Base-by-base conservation (phyloP, 331 rosid genomes). In the Malus hybrid region DNA sequence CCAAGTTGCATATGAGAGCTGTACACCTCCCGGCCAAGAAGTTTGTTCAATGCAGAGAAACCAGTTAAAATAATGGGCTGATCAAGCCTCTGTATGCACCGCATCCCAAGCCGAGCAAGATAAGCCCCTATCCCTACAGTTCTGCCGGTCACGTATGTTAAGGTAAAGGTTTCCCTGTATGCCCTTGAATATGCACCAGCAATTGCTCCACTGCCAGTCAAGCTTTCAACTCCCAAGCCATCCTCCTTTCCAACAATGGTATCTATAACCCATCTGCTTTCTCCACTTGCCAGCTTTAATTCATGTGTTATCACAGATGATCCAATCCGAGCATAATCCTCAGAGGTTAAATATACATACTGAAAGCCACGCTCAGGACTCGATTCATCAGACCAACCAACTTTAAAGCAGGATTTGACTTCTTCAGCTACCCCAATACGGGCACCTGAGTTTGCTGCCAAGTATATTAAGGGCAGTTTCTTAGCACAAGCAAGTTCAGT, bases 1-100 rank as follows among this genome's bases (percentile, higher is more conserved):
- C 99, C 99, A 39, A 95, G 97, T 83, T 95, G 99, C 99, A 95
- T 95, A 85, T 95, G 99, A 32, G 99, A 95, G 85, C 99, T 95
- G 87, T 95, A 95, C 48, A 95, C 99, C 85, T 95, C 99, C 80
- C 99, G 90, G 61, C 98, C 99, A 75, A 95, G 99, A 67, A 95
- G 97, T 85, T 95, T 95, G 89, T 95, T 95, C 71, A 95, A 83
- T 4, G 98, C 96, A 55, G 99, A 92, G 84, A 95, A 95, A 79
- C 99, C 99, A 28, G 99, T 95, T 31, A 95, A 91, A 80, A 95
- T 95, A 59, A 95, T 95, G 73, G 99, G 98, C 83, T 95, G 98
- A 86, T 95, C 99, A 86, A 95, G 98, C 83, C 98, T 90, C 81
- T 95, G 99, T 83, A 95, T 92, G 85, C 99, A 95, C 74, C 98